Base-by-base conservation (phyloP, 352 stramenopile genomes). In the Phytophthora rubi region DNA sequence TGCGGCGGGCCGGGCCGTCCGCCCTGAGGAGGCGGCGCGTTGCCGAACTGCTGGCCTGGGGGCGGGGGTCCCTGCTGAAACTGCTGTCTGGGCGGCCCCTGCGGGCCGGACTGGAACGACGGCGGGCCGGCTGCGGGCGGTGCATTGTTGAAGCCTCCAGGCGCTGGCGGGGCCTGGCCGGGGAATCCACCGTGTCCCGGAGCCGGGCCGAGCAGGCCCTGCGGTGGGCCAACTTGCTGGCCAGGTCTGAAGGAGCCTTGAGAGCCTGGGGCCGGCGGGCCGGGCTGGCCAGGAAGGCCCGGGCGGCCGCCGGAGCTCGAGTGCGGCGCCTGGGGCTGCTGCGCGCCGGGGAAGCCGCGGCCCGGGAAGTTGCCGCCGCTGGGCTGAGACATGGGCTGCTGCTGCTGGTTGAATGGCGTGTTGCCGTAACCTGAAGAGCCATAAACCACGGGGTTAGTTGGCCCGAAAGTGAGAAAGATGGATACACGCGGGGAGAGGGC, bases 361-460 rank as follows among this genome's bases (percentile, higher is more conserved):
- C 57, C 65, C 18, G 69, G 57, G 16, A 77, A 63, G 15, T 44
- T 63, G 23, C 73, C 73, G 71, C 65, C 70, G n/a, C 67, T 65
- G 23, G 73, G 68, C 35, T 81, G 75, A 12, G 79, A 81, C 60
- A 73, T 68, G 9, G 78, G 76, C 42, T 80, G 73, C 56, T 82
- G 73, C 8, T 73, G 64, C 49, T 68, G 63, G 32, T 67, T 62
- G 21, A 65, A 70, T 39, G 72, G 71, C 42, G 39, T 35, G n/a
- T 70, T 62, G 28, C 66, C 53, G 30, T 67, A 76, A 44, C 65
- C 72, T 81, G 12, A 12, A 33, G 13, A 58, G n/a, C 32, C 33
- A 39, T 39, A 49, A n/a, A 21, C 51, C 58, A 64, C 39, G 42
- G 8, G 13, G 42, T 37, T 44, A 59, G 13, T 26, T 18, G 15